These are phyloP conservation scores for Neoarthrinium moseri DNA, from an alignment of 2,329 filamentous ascomycete genomes.

Conservation along the genomic window DNA sequence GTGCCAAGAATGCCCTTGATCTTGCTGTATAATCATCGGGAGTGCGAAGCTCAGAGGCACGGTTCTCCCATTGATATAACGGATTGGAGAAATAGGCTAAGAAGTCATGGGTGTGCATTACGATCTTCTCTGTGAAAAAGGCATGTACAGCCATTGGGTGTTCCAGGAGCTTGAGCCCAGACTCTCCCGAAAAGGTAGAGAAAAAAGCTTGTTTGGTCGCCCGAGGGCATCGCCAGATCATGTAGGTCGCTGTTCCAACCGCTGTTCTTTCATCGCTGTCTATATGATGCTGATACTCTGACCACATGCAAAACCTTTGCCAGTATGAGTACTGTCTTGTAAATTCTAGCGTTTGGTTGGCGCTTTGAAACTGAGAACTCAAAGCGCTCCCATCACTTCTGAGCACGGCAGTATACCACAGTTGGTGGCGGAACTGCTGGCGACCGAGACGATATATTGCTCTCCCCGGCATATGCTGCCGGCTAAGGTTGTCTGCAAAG, in stretches of 20 bases:
- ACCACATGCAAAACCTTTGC: conserved; percentile 8
- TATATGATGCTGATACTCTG: neutral
- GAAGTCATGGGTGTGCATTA: conserved; percentile 5
- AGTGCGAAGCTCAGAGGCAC: conserved; percentile 10
- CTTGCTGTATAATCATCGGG: conserved; percentile 11
- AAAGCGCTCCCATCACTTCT: conserved; percentile 2
- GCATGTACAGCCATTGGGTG: conserved; percentile 10
- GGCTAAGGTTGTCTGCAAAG: conserved; percentile 6
- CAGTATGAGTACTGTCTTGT: conserved; percentile 8
- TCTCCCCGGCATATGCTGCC: conserved; percentile 10
- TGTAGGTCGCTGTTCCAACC: neutral
- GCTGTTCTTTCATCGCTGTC: neutral
- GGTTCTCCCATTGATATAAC: conserved; percentile 9
- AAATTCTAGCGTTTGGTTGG: conserved; percentile 1
- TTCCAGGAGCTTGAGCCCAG: conserved; percentile 8
- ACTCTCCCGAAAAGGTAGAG: conserved; percentile 1
- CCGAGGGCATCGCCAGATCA: conserved; percentile 8
- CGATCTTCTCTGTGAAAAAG: conserved; percentile 10
- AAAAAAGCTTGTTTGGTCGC: conserved; percentile 2
- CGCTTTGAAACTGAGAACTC: neutral
- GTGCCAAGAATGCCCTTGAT: conserved; percentile 2
- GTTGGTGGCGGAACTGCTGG: neutral
- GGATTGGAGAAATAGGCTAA: conserved; percentile 2
- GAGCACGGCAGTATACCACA: conserved; percentile 9
- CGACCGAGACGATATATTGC: neutral